A percentile compares a stretch with the other conserved stretches of the same genome.
phyloP scores from a whole-genome alignment of 2,329 filamentous ascomycete genomes.

The Rosellinia necatrix region DNA sequence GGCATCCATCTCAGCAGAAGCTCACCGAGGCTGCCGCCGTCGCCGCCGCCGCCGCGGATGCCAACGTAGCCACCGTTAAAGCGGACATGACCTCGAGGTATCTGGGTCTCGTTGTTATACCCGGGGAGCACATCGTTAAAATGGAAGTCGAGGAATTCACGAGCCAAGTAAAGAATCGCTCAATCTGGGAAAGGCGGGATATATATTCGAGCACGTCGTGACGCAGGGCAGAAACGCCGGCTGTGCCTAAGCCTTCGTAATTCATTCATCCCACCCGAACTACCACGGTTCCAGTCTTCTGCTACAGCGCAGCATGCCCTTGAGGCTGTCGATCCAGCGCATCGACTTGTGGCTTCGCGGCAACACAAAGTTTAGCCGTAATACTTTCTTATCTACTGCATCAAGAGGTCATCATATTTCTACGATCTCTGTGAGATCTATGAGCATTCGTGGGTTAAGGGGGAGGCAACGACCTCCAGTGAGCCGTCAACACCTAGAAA shows the following conservation, averaged over 20 bases:
- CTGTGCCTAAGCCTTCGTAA: not conserved
- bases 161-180: slow-evolving; percentile 53
- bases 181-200: slow-evolving; percentile 33
- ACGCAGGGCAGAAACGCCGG: not conserved
- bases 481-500: too few species aligned
- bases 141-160: slow-evolving; percentile 84
- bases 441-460: not conserved
- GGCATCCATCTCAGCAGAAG: slow-evolving; percentile 65
- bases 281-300: too few species aligned
- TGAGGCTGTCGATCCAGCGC: too few species aligned
- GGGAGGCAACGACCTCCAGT: not conserved
- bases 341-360: too few species aligned
- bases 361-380: not conserved
- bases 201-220: slow-evolving; percentile 20
- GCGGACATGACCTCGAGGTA: slow-evolving; percentile 83
- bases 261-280: not conserved
- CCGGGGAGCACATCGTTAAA: slow-evolving; percentile 81
- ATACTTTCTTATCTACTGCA: not conserved
- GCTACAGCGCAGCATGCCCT: too few species aligned
- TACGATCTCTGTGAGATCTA: not conserved
- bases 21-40: slow-evolving; percentile 44
- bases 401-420: not conserved
- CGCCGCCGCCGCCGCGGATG: slow-evolving; percentile 37
- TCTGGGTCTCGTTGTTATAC: slow-evolving; percentile 87
- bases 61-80: slow-evolving; percentile 52